Percentiles rank a stretch among this genome's conserved stretches.
Conservation (phyloP, 2,329 filamentous ascomycete genomes). For the Calonectria crousiana region DNA sequence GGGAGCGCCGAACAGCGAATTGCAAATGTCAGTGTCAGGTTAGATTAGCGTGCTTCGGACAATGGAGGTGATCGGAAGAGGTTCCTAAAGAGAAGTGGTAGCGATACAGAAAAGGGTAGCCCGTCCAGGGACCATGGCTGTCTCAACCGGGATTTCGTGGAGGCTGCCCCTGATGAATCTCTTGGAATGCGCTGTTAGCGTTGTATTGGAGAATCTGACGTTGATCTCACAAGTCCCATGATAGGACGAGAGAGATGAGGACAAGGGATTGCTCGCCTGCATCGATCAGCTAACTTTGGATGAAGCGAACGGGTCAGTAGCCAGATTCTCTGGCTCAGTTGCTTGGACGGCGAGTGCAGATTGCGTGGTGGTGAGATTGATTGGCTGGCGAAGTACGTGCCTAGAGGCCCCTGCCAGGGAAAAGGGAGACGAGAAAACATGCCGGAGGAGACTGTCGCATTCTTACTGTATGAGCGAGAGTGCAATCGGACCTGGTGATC, state of each 20-base stretch:
- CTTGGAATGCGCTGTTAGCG: slow-evolving; percentile 29
- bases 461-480: neutral
- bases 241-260: slow-evolving; percentile 6
- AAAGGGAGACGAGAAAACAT: slow-evolving; percentile 3
- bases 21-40: slow-evolving; percentile 21
- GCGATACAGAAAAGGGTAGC: slow-evolving; percentile 31
- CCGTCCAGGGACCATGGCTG: slow-evolving; percentile 27
- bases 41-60: slow-evolving; percentile 12
- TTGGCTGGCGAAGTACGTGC: slow-evolving; percentile 4
- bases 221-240: slow-evolving; percentile 34
- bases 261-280: neutral
- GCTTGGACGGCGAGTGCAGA: neutral
- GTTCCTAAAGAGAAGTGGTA: slow-evolving; percentile 34
- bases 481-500: neutral
- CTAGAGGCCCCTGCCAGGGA: slow-evolving; percentile 14
- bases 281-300: neutral
- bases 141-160: slow-evolving; percentile 21
- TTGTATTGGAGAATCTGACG: slow-evolving; percentile 42
- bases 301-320: neutral
- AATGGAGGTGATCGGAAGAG: slow-evolving; percentile 31
- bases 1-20: slow-evolving; percentile 16
- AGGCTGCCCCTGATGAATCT: slow-evolving; percentile 25
- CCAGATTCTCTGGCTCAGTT: neutral
- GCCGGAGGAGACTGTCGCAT: neutral
- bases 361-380: slow-evolving; percentile 9